Evolutionary conservation across 495 filamentous ascomycete species (phyloP), one percentile per base, ranked within the genome.

Genomic region (Parathielavia hyrcaniae): DNA sequence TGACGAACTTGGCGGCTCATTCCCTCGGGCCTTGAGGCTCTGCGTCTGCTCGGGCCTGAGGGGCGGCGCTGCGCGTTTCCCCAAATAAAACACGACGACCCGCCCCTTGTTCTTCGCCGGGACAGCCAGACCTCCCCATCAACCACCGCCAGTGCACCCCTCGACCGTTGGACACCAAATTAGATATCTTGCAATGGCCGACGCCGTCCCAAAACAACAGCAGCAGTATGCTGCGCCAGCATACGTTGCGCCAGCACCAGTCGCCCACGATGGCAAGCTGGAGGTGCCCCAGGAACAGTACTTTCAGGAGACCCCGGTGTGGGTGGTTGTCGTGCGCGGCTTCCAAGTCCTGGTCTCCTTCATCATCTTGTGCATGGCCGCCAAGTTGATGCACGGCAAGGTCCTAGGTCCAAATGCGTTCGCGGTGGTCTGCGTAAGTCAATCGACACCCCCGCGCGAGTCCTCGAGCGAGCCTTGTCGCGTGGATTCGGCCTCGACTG

Each of bases 331-430:
- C 4, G 46, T 73, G 23, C 69, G 76, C 55, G 67, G 68, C 16
- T 55, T 72, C 56, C 75, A 79, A 60, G 63, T 71, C 34, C 58
- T 78, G 22, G 55, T 79, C 5, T 50, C 60, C 12, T 53, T 79
- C 38, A 20, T 75, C 38, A 69, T 75, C 19, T 50, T 77, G 12
- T 67, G 39, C 13, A 59, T 78, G 61, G 66, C 72, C 1, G 76
- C 67, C 8, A 63, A 62, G 43, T 66, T 76, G 40, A 77, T 79
- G 46, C 76, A 80, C 50, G 76, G 75, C 10, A 60, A 72, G 12
- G 69, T 71, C 23, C 63, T 76, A 51, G 65, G 67, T 22, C 61
- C 63, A 5, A 56, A 61, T 5, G 67, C 52, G 12, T 72, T 68
- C 19, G 66, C 59, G 8, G 41, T 74, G 19, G 73, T 73, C 49